Percentiles rank a stretch among this genome's conserved stretches.
Conservation (phyloP, 768 basidiomycete species). For the Tricholoma sp. region DNA sequence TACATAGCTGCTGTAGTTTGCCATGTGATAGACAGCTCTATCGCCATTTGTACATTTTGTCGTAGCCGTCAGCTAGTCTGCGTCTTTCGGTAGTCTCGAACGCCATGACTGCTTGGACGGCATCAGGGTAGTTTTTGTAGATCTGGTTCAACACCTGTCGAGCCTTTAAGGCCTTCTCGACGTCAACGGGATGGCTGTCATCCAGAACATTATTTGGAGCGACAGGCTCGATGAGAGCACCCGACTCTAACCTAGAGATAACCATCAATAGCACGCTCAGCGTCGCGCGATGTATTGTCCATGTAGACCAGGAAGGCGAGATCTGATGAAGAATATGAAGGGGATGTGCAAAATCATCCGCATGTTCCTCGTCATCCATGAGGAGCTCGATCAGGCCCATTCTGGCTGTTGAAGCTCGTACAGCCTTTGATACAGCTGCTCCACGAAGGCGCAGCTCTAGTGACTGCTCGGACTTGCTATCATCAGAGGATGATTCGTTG, state of each 20-base stretch:
- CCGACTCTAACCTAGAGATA: conserved; percentile 43
- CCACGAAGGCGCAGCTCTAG: conserved; percentile 17
- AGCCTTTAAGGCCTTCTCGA: conserved; percentile 27
- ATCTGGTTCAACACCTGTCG: conserved; percentile 39
- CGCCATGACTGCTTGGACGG: conserved; percentile 26
- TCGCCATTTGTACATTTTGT: conserved; percentile 24
- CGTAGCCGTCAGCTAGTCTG: conserved; percentile 23
- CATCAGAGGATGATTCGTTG: conserved; percentile 16
- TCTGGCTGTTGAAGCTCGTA: conserved; percentile 13
- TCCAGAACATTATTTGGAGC: conserved; percentile 17
- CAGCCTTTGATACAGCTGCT: conserved; percentile 19
- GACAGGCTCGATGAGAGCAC: conserved; percentile 43
- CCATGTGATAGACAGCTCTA: conserved; percentile 1
- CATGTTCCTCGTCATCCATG: conserved; percentile 11
- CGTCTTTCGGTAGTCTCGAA: conserved; percentile 28
- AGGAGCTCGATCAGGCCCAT: conserved; percentile 9
- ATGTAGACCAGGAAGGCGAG: conserved; percentile 58
- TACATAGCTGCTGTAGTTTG: conserved; percentile 4
- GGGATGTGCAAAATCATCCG: conserved; percentile 50
- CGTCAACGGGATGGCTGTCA: conserved; percentile 15
- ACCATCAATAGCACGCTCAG: conserved; percentile 43
- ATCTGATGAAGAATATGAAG: conserved; percentile 59
- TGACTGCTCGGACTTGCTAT: conserved; percentile 16
- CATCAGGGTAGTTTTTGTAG: conserved; percentile 44
- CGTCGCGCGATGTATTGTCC: conserved; percentile 56